Percentiles rank a stretch among this genome's conserved stretches.
phyloP scores from a whole-genome alignment of 1,284 basidiomycete genomes.

The Sanghuangporus baumii region DNA sequence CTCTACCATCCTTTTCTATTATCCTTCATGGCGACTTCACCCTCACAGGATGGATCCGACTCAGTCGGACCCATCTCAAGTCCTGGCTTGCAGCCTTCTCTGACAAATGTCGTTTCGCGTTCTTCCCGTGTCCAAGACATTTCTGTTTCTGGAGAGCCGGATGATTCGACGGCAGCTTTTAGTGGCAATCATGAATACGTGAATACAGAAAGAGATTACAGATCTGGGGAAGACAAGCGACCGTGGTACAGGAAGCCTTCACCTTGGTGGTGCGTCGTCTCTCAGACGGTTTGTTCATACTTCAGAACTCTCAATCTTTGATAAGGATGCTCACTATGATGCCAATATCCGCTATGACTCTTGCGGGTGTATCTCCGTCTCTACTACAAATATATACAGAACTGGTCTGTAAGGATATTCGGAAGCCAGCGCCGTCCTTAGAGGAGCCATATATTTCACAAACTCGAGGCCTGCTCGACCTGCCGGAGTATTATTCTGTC shows the following conservation, averaged over 20 bases:
- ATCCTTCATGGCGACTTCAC: neutral
- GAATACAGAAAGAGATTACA: neutral
- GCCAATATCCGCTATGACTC: slow-evolving; percentile 49
- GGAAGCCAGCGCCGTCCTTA: slow-evolving; percentile 32
- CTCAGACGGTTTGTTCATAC: neutral
- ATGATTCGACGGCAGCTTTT: slow-evolving; percentile 8
- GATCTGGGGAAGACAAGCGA: slow-evolving; percentile 19
- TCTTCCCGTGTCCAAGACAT: slow-evolving; percentile 6
- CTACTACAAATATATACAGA: slow-evolving; percentile 57
- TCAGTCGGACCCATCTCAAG: neutral
- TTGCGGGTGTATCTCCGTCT: slow-evolving; percentile 53
- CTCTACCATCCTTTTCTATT: neutral
- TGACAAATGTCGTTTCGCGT: neutral
- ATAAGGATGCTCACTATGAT: slow-evolving; percentile 50
- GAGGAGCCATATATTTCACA: neutral
- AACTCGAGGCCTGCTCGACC: neutral
- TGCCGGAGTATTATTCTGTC: neutral
- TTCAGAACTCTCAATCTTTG: neutral
- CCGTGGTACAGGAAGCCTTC: slow-evolving; percentile 71
- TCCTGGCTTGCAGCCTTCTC: neutral
- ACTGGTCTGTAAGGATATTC: slow-evolving; percentile 53
- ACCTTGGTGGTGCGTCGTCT: slow-evolving; percentile 52
- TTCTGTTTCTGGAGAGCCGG: neutral
- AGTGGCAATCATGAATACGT: slow-evolving; percentile 4
- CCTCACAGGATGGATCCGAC: neutral